Conservation (phyloP, 805 yeast species). For the Yamadazyma takamatsuzukensis region DNA sequence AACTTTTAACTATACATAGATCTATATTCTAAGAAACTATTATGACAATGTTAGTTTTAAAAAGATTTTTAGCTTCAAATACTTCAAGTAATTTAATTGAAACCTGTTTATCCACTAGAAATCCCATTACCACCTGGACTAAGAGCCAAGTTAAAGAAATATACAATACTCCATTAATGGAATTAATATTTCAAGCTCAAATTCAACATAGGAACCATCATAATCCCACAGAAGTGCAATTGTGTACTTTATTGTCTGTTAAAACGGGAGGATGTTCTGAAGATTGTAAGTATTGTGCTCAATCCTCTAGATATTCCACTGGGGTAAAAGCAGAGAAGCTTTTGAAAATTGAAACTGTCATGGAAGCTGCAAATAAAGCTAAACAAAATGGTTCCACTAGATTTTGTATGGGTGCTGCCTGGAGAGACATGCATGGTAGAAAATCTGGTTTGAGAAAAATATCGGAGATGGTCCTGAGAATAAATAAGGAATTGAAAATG, state of each 20-base stretch:
- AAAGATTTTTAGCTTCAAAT: no score
- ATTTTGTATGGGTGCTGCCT: constrained; percentile 84
- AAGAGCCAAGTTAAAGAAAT: constrained; percentile 55
- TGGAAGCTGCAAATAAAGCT: constrained; percentile 61
- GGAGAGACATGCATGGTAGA: constrained; percentile 82
- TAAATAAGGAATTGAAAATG: constrained; percentile 58
- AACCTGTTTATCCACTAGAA: constrained; percentile 3
- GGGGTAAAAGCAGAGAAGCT: constrained; percentile 69
- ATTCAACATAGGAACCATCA: constrained; percentile 63
- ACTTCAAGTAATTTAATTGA: constrained; percentile 2
- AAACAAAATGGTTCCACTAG: constrained; percentile 70
- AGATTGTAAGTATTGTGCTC: constrained; percentile 80
- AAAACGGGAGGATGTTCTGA: constrained; percentile 82
- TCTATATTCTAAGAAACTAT: not conserved
- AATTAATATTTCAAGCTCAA: constrained; percentile 57
- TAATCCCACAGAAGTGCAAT: constrained; percentile 65
- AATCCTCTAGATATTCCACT: constrained; percentile 64
- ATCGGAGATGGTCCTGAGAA: constrained; percentile 58
- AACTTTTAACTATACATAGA: no score
- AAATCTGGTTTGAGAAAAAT: constrained; percentile 63
- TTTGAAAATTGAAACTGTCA: constrained; percentile 58
- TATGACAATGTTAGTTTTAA: not conserved
- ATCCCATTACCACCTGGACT: constrained; percentile 49
- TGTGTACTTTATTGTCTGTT: constrained; percentile 71
- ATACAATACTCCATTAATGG: constrained; percentile 63